These are phyloP conservation scores for Ogataea nitratoaversa DNA, from an alignment of 805 yeast genomes.

Conservation along the genomic window DNA sequence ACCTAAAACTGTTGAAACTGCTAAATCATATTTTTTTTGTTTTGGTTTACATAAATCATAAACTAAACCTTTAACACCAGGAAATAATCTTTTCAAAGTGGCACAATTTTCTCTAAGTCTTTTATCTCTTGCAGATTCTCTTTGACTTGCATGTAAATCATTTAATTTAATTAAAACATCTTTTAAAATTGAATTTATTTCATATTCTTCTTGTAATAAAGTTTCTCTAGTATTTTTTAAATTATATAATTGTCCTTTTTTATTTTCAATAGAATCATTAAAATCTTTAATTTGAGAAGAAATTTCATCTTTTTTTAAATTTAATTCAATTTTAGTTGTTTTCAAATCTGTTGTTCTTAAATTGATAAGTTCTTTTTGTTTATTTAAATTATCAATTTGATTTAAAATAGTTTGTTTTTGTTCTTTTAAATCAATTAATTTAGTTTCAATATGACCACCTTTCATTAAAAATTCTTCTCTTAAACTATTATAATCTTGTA, in stretches of 20 bases:
- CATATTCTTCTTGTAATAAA: constrained; percentile 45
- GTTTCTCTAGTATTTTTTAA: constrained; percentile 36
- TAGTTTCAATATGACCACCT: constrained; percentile 56
- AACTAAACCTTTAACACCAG: constrained; percentile 81
- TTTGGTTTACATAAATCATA: constrained; percentile 76
- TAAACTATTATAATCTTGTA: constrained; percentile 53
- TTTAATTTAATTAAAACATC: constrained; percentile 58
- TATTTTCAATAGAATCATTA: constrained; percentile 30
- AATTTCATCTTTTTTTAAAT: constrained; percentile 26
- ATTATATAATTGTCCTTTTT: constrained; percentile 18
- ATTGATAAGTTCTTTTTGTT: constrained; percentile 33
- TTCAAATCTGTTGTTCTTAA: constrained; percentile 34
- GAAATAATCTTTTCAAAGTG: constrained; percentile 65
- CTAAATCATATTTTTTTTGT: constrained; percentile 65
- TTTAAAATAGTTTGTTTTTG: constrained; percentile 29
- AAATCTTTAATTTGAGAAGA: constrained; percentile 25
- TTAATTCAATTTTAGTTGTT: constrained; percentile 28
- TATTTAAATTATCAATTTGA: constrained; percentile 35
- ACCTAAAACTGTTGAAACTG: constrained; percentile 76
- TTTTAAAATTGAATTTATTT: constrained; percentile 59
- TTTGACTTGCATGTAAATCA: constrained; percentile 69
- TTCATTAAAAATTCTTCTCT: constrained; percentile 52
- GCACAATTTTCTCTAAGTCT: constrained; percentile 69
- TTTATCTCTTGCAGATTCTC: constrained; percentile 70
- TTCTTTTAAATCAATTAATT: constrained; percentile 41